Conservation (phyloP, 148 eudicot species). For the Selenicereus undatus region DNA sequence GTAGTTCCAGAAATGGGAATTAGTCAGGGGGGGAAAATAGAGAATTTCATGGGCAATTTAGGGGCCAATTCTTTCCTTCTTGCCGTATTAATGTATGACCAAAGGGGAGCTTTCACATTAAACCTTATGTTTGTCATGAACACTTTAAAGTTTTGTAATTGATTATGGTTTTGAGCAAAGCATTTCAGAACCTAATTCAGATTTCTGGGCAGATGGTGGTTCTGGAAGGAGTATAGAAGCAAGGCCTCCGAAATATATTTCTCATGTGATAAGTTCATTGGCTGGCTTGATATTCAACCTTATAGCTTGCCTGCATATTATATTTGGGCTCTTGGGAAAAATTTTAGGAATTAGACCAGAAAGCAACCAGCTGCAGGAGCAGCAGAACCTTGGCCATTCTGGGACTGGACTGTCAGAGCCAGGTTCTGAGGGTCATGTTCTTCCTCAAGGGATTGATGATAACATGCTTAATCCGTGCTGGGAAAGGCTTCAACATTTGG, state of each 20-base stretch:
- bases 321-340: conserved; percentile 38
- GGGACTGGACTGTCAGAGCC: conserved; percentile 26
- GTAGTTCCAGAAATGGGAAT: not conserved
- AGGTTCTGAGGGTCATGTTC: conserved; percentile 30
- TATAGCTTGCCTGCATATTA: conserved; percentile 45
- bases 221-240: conserved; percentile 24
- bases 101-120: too few relatives aligned
- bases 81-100: not conserved
- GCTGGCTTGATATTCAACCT: conserved; percentile 43
- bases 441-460: conserved; percentile 28
- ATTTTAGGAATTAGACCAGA: conserved; percentile 31
- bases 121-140: not conserved
- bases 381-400: conserved; percentile 16
- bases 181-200: conserved; percentile 13
- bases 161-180: not conserved
- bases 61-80: not conserved
- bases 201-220: conserved; percentile 24
- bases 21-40: not conserved
- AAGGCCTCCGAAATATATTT: conserved; percentile 22
- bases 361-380: conserved; percentile 28
- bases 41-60: not conserved
- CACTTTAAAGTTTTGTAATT: not conserved
- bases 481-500: conserved; percentile 74
- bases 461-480: conserved; percentile 64
- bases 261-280: conserved; percentile 29